phyloP scores from a whole-genome alignment of 78 protist species.

The Dictyostelium firmibasis region DNA sequence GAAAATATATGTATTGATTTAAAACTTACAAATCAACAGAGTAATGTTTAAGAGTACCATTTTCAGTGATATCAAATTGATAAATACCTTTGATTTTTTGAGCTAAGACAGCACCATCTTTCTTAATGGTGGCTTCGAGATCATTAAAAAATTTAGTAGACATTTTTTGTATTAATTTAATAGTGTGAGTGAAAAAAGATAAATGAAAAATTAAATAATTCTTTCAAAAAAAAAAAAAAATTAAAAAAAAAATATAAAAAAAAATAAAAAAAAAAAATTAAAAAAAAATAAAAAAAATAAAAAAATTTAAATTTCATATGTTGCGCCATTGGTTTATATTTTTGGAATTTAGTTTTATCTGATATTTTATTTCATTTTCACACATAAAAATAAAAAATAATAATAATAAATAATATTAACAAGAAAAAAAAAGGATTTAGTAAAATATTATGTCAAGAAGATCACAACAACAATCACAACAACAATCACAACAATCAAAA shows the following conservation, averaged over 20 bases:
- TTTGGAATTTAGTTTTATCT: not conserved
- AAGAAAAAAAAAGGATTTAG: not conserved
- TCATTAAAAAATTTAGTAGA: not conserved
- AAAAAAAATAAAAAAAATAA: not conserved
- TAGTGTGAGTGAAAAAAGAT: not conserved
- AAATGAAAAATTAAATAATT: not conserved
- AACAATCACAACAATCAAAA: not conserved
- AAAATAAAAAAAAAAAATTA: not conserved
- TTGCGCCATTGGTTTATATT: not conserved
- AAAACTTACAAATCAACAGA: slow-evolving; percentile 77
- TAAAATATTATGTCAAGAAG: slow-evolving; percentile 1
- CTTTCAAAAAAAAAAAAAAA: not conserved
- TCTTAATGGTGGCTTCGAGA: slow-evolving; percentile 27
- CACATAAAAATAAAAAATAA: not conserved
- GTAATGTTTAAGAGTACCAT: slow-evolving; percentile 33
- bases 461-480: slow-evolving; percentile 6
- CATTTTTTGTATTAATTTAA: not conserved
- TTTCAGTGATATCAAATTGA: slow-evolving; percentile 70
- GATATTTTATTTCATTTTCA: not conserved
- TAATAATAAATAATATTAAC: not conserved
- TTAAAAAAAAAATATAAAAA: not conserved
- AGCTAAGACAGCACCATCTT: slow-evolving; percentile 21
- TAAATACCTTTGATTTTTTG: slow-evolving; percentile 70
- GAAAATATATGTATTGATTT: not conserved
- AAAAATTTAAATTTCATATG: not conserved